Evolutionary conservation across 768 basidiomycete genomes (phyloP).

Genomic region (Leccinum truebloodii): DNA sequence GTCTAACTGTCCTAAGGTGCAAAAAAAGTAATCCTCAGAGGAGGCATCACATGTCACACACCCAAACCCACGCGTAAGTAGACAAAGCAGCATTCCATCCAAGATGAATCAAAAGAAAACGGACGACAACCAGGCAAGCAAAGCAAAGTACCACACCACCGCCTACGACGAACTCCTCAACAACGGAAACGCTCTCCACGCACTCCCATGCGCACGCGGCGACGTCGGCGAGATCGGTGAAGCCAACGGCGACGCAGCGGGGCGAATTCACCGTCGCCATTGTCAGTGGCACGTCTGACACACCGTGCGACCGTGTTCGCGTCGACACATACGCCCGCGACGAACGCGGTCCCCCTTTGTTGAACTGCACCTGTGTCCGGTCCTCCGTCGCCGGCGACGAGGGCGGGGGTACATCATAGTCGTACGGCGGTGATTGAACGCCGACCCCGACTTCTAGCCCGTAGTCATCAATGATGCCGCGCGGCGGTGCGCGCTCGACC

Average conservation of each 20-base stretch:
- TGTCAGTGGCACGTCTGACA: background rate
- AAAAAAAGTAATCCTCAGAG: no score
- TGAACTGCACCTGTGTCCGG: slow-evolving; percentile 32
- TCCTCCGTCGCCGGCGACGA: slow-evolving; percentile 22
- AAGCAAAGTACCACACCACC: no score
- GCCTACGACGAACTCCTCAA: slow-evolving; percentile 4
- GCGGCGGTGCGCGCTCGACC: slow-evolving; percentile 82
- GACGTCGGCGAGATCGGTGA: slow-evolving; percentile 16
- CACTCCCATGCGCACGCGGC: background rate
- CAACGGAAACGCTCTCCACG: slow-evolving; percentile 12
- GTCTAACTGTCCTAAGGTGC: no score
- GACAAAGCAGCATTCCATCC: background rate
- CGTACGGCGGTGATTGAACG: background rate
- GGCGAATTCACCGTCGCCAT: slow-evolving; percentile 2
- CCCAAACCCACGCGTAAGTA: no score
- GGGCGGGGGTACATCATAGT: slow-evolving; percentile 12
- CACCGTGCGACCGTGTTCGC: slow-evolving; percentile 45
- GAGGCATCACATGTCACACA: background rate
- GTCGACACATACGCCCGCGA: slow-evolving; percentile 59
- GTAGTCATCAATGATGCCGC: slow-evolving; percentile 66
- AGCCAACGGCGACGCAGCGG: slow-evolving; percentile 30
- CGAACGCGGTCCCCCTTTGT: slow-evolving; percentile 27
- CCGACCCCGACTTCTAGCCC: slow-evolving; percentile 38
- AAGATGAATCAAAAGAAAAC: background rate
- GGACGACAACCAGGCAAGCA: accelerated